Conservation (phyloP, 1,284 basidiomycete genomes). For the Ceratobasidium sp. region DNA sequence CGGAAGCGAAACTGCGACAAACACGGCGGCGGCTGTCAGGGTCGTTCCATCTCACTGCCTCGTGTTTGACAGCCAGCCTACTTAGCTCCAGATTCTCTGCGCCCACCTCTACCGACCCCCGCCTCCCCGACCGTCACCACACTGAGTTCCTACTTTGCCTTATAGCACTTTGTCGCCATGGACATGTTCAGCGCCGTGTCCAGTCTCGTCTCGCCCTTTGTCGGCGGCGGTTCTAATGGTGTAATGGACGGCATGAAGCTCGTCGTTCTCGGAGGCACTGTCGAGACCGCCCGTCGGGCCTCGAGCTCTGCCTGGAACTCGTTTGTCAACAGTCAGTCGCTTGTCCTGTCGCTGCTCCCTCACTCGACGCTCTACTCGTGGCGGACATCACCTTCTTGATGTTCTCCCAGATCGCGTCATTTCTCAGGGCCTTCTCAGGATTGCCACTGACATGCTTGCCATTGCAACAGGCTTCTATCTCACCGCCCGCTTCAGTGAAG, state of each 20-base stretch:
- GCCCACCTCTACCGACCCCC: not conserved
- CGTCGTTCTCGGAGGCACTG: conserved; percentile 83
- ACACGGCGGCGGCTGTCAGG: conserved; percentile 2
- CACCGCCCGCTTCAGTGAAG: conserved; percentile 46
- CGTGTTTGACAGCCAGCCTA: conserved; percentile 2
- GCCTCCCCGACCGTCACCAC: not conserved
- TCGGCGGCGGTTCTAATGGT: conserved; percentile 76
- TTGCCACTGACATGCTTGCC: not conserved
- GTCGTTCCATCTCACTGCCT: conserved; percentile 15
- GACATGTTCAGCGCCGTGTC: conserved; percentile 73
- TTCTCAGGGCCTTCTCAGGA: not conserved
- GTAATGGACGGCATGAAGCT: conserved; percentile 87
- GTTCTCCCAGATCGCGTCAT: not conserved
- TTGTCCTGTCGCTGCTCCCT: not conserved
- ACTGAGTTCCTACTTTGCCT: not conserved
- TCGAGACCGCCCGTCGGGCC: conserved; percentile 72
- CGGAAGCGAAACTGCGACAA: conserved; percentile 8
- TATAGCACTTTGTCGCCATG: conserved; percentile 59
- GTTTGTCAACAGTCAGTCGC: conserved; percentile 72
- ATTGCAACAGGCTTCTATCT: conserved; percentile 29
- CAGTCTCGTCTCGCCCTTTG: conserved; percentile 75
- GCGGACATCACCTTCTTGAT: conserved; percentile 15
- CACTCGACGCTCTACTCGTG: conserved; percentile 6
- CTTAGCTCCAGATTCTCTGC: not conserved
- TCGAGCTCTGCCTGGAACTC: conserved; percentile 84